These are phyloP conservation scores for Carex sylvatica DNA, from an alignment of 202 grass and related monocot species.

Conservation along the genomic window DNA sequence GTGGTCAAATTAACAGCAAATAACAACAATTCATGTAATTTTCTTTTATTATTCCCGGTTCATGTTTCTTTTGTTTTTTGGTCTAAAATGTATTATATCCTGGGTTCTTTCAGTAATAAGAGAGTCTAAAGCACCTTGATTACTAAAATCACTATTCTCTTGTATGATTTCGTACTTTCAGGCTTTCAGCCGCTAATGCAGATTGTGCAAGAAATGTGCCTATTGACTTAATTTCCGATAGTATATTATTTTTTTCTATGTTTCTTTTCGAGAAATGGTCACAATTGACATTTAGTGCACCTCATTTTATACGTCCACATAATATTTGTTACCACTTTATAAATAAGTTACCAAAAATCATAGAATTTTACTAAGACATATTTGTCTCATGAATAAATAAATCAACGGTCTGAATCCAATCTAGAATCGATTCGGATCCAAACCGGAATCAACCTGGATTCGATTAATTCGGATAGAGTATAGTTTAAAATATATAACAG, in stretches of 20 bases:
- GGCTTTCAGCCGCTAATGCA: not conserved
- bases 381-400: not conserved
- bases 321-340: not conserved
- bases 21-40: not conserved
- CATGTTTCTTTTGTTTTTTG: not conserved
- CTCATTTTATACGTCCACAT: not conserved
- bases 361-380: not conserved
- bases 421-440: no score
- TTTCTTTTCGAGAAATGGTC: not conserved
- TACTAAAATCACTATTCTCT: not conserved
- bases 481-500: no score
- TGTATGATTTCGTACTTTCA: not conserved
- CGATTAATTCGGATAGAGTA: no score
- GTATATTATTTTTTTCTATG: not conserved
- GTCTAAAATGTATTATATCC: not conserved
- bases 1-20: conserved; percentile 14
- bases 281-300: not conserved
- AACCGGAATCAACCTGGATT: no score
- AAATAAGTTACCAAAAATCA: not conserved
- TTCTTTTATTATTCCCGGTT: not conserved
- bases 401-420: no score
- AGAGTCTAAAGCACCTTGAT: not conserved
- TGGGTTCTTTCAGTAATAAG: not conserved
- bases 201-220: not conserved
- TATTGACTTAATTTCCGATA: not conserved